These are phyloP conservation scores for Wickerhamiella alocasiicola DNA, from an alignment of 805 yeast genomes.

Conservation along the genomic window DNA sequence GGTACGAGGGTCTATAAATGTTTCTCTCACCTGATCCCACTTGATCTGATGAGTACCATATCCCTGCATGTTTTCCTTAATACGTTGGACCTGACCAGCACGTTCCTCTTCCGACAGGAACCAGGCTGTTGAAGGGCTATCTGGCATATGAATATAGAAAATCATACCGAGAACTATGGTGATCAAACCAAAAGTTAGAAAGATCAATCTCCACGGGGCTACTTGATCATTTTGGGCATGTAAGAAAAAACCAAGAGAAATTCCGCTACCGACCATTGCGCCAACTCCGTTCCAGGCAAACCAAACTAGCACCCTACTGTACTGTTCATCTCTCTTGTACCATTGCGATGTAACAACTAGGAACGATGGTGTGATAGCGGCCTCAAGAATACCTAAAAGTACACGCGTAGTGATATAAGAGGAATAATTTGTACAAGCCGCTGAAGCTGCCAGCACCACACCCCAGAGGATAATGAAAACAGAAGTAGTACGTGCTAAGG, in stretches of 20 bases:
- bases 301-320: conserved; percentile 34
- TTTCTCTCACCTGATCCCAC: conserved; percentile 43
- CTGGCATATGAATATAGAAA: conserved; percentile 33
- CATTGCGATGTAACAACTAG: conserved; percentile 45
- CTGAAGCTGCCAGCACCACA: conserved; percentile 33
- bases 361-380: conserved; percentile 45
- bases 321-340: conserved; percentile 39
- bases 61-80: conserved; percentile 43
- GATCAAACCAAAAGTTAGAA: conserved; percentile 44
- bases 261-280: conserved; percentile 34
- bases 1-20: conserved; percentile 37
- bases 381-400: conserved; percentile 40
- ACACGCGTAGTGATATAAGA: conserved; percentile 36
- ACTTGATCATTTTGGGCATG: conserved; percentile 26
- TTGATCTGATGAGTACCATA: too few species aligned
- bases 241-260: conserved; percentile 33
- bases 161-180: conserved; percentile 32
- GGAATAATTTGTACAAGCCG: conserved; percentile 33
- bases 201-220: conserved; percentile 43
- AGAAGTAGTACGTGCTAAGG: conserved; percentile 41
- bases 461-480: conserved; percentile 37
- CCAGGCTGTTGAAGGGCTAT: conserved; percentile 39
- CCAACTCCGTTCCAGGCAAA: conserved; percentile 35
- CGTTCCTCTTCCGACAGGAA: conserved; percentile 36
- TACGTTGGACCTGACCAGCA: conserved; percentile 38